Conservation (phyloP, 495 filamentous ascomycete species). For the Penicillium salamii region DNA sequence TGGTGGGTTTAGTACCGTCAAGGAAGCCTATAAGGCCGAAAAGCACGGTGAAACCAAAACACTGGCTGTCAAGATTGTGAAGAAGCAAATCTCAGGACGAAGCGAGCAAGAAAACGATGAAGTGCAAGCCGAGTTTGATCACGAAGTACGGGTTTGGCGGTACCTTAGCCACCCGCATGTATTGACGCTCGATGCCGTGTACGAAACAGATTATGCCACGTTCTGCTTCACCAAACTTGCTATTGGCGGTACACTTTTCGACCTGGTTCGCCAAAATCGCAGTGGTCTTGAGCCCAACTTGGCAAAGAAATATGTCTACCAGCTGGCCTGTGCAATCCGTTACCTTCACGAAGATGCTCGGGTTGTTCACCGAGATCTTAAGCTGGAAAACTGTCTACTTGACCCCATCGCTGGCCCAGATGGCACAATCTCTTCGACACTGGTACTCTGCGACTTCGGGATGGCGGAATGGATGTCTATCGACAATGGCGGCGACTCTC, state of each 20-base stretch:
- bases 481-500: slow-evolving; percentile 47
- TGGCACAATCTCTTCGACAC: slow-evolving; percentile 47
- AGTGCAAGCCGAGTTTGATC: slow-evolving; percentile 70
- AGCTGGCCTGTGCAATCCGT: slow-evolving; percentile 66
- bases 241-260: slow-evolving; percentile 68
- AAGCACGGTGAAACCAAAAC: slow-evolving; percentile 48
- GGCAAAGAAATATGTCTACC: slow-evolving; percentile 62
- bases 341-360: slow-evolving; percentile 73
- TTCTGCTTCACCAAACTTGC: slow-evolving; percentile 72
- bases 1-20: slow-evolving; percentile 70
- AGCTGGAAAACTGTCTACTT: slow-evolving; percentile 74
- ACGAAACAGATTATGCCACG: slow-evolving; percentile 68
- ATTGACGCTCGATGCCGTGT: slow-evolving; percentile 63
- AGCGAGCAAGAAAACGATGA: slow-evolving; percentile 64
- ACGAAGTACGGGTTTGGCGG: slow-evolving; percentile 70
- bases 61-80: slow-evolving; percentile 71
- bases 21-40: slow-evolving; percentile 68
- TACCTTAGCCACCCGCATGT: slow-evolving; percentile 66
- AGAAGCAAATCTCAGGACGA: slow-evolving; percentile 54
- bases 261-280: slow-evolving; percentile 60
- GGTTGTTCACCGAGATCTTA: slow-evolving; percentile 72
- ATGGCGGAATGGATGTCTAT: slow-evolving; percentile 68
- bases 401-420: slow-evolving; percentile 51
- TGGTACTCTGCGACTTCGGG: slow-evolving; percentile 73
- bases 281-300: slow-evolving; percentile 50